Conservation (phyloP, 345 rosid species). For the Brassica carinata region DNA sequence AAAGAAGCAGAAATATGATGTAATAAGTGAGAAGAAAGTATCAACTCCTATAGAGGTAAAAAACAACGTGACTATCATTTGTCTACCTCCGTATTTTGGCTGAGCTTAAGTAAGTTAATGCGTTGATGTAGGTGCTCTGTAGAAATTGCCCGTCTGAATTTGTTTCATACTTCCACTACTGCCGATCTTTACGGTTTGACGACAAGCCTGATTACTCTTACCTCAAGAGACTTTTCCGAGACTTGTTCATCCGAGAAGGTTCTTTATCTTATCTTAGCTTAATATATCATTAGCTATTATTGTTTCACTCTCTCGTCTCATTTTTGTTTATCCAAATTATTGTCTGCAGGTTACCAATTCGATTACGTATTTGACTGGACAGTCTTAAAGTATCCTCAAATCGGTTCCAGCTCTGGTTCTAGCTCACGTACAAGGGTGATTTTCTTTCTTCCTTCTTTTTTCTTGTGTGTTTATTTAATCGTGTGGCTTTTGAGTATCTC, state of each 20-base stretch:
- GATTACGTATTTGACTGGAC: constrained; percentile 90
- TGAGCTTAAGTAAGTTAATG: constrained; percentile 10
- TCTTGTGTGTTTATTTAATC: constrained; percentile 9
- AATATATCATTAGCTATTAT: neutral
- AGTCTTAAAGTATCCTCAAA: constrained; percentile 72
- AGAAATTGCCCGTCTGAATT: constrained; percentile 71
- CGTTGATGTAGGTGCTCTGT: constrained; percentile 61
- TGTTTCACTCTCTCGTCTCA: neutral
- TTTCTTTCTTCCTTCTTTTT: neutral
- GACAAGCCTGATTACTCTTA: constrained; percentile 92
- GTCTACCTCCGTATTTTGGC: neutral
- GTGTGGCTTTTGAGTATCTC: constrained; percentile 26
- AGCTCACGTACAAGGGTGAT: constrained; percentile 36
- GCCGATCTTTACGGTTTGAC: constrained; percentile 84
- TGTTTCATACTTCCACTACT: constrained; percentile 77
- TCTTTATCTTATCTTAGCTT: constrained; percentile 28
- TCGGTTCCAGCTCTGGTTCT: constrained; percentile 62
- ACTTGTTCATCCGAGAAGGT: constrained; percentile 85
- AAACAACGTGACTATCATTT: neutral
- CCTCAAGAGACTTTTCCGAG: constrained; percentile 84
- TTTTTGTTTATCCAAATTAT: neutral
- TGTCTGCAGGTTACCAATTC: constrained; percentile 64
- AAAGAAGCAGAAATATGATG: constrained; percentile 86
- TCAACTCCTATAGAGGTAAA: constrained; percentile 78
- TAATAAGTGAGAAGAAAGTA: constrained; percentile 85